Evolutionary conservation across 2,329 filamentous ascomycete species (phyloP), one percentile per base, ranked within the genome.

Genomic region (Penicillium griseofulvum): DNA sequence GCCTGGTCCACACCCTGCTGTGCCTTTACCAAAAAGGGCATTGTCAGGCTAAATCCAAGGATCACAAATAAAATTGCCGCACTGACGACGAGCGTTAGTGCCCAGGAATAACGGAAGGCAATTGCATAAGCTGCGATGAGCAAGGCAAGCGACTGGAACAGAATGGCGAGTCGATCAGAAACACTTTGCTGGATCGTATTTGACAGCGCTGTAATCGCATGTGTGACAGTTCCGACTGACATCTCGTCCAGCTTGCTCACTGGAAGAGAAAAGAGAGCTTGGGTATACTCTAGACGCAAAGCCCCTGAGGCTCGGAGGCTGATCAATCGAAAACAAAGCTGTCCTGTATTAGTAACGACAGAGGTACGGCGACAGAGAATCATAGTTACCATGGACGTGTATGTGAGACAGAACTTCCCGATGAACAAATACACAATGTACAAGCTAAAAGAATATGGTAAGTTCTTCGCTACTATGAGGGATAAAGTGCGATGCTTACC

Each of bases 391-490:
- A 81, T 80, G 56, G 82, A 81, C 17, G 82, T 63, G 57, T 85
- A 85, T 0, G 76, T 78, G n/a, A 84, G 68, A 4, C 74, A 60
- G 37, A 85, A 81, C 52, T 82, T 82, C 14, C 70, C 82, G 19
- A 83, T 71, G 57, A 85, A 85, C 1, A 86, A 72, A 62, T 84
- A 85, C 14, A 85, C 71, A 56, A 85, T 83, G 58, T 78, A 82
- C n/a, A 83, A 65, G 7, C 81, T 83, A 26, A 4, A 49, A 44
- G 14, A 9, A 48, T 31, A 11, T 11, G 43, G 33, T n/a, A 6
- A 31, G 5, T 12, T 33, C 3, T 24, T 33, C 1, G 17, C 28
- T 45, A 14, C 1, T 17, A 45, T 17, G 12, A 26, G 17, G 3
- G 17, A 26, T 8, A 2, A 1, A 33, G 10, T 14, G 19, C 1